Percentiles rank a stretch among this genome's conserved stretches.
These are phyloP conservation scores for Saturnispora silvae DNA, from an alignment of 805 yeast species.

Conservation along the genomic window DNA sequence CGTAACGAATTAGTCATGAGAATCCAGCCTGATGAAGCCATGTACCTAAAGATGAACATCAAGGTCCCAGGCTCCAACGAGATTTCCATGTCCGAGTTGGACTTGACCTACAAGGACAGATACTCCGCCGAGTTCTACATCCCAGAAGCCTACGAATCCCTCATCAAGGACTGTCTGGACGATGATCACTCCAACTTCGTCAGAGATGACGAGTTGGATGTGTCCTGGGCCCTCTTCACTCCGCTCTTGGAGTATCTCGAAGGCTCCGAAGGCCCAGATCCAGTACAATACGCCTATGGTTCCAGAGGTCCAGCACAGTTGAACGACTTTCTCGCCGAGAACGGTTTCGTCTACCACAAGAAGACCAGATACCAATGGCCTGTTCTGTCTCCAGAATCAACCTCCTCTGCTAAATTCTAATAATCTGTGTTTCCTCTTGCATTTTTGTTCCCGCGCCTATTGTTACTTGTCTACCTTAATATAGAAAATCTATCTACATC, in stretches of 20 bases:
- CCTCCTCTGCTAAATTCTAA: constrained; percentile 22
- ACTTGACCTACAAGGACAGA: constrained; percentile 72
- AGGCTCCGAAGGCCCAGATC: constrained; percentile 54
- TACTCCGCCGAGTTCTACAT: constrained; percentile 76
- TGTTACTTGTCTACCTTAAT: neutral
- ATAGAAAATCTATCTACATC: too few species aligned
- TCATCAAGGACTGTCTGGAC: constrained; percentile 78
- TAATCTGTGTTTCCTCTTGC: neutral
- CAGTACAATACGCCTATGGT: constrained; percentile 74
- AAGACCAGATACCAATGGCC: constrained; percentile 85
- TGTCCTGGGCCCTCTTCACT: constrained; percentile 87
- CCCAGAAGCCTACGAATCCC: constrained; percentile 96
- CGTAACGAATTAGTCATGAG: constrained; percentile 91
- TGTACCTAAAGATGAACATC: constrained; percentile 85
- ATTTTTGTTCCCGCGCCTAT: neutral
- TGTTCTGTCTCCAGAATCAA: constrained; percentile 44
- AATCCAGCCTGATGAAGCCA: constrained; percentile 90
- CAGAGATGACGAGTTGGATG: constrained; percentile 93
- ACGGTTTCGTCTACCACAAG: constrained; percentile 63
- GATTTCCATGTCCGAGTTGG: constrained; percentile 81
- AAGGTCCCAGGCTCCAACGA: constrained; percentile 87
- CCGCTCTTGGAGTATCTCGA: constrained; percentile 80
- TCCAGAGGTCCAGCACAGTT: constrained; percentile 76
- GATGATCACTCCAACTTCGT: constrained; percentile 97
- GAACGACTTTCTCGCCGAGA: constrained; percentile 47